phyloP scores from a whole-genome alignment of 257 asterid species.

The Solanum chilense region DNA sequence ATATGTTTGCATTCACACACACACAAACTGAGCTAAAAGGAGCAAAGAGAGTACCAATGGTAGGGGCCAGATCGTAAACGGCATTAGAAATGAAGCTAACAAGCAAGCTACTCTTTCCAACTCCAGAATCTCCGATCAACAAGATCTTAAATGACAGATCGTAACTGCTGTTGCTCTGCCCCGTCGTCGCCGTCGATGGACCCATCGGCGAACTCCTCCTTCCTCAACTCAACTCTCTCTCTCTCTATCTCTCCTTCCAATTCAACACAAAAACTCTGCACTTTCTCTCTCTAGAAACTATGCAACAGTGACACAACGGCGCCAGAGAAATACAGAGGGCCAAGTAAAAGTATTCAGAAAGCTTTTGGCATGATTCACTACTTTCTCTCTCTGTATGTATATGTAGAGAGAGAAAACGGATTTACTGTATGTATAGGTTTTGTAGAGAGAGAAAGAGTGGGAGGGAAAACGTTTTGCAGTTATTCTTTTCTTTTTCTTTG shows the following conservation, averaged over 20 bases:
- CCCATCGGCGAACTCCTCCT: neutral
- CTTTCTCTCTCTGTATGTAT: slow-evolving; percentile 5
- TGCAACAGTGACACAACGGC: neutral
- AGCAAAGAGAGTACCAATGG: neutral
- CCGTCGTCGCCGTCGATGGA: neutral
- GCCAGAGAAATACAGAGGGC: neutral
- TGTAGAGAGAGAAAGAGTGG: neutral
- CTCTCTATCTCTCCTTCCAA: neutral
- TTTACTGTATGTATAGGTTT: neutral
- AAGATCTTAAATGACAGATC: slow-evolving; percentile 7
- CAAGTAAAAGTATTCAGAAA: slow-evolving; percentile 10
- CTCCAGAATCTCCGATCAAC: slow-evolving; percentile 11
- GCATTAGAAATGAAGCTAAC: slow-evolving; percentile 6
- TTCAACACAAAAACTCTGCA: neutral
- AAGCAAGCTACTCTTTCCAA: slow-evolving; percentile 7
- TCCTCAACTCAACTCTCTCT: neutral
- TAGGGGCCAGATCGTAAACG: slow-evolving; percentile 1
- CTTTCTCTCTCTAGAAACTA: neutral
- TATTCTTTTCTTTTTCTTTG: slow-evolving; percentile 16
- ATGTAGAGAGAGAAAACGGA: neutral
- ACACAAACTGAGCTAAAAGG: neutral
- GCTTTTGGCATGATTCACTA: slow-evolving; percentile 13
- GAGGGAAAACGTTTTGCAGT: slow-evolving; percentile 9
- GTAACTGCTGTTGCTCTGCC: neutral
- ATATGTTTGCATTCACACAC: neutral